Evolutionary conservation across 495 filamentous ascomycete species (phyloP).

Genomic region (Pseudotulostoma volvatum): DNA sequence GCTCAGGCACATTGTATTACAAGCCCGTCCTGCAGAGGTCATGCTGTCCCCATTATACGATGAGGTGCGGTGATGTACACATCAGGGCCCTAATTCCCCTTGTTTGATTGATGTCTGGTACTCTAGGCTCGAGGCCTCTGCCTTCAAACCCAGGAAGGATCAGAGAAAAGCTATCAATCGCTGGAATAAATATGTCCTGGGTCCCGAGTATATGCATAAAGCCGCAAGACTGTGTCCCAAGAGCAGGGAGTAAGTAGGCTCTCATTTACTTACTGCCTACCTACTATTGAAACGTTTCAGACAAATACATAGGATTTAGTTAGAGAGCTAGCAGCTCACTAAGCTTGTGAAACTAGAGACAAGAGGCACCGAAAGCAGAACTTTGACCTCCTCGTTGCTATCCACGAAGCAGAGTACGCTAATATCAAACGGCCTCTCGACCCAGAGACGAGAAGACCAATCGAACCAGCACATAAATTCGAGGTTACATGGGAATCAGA

Average conservation of each 20-base stretch:
- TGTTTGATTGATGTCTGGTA: constrained; percentile 6
- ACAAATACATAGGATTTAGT: too few relatives aligned
- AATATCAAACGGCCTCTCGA: constrained; percentile 37
- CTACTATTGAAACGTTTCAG: too few relatives aligned
- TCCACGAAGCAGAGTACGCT: constrained; percentile 55
- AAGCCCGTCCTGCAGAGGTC: constrained; percentile 68
- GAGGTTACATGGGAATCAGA: constrained; percentile 67
- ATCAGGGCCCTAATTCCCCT: background rate
- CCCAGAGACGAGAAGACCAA: constrained; percentile 34
- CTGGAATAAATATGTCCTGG: constrained; percentile 76
- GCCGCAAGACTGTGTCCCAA: constrained; percentile 57
- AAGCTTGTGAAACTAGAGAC: constrained; percentile 31
- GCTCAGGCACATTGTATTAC: constrained; percentile 73
- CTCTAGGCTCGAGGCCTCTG: constrained; percentile 46
- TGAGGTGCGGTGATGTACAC: constrained; percentile 37
- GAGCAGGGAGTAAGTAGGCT: constrained; percentile 46
- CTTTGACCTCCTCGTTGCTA: constrained; percentile 54
- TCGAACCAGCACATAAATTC: constrained; percentile 64
- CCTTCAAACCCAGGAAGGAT: constrained; percentile 57
- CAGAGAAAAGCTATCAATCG: constrained; percentile 79
- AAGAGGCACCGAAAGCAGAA: constrained; percentile 53
- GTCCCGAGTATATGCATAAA: constrained; percentile 59
- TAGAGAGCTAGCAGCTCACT: too few relatives aligned
- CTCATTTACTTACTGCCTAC: background rate
- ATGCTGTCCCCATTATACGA: constrained; percentile 92